Evolutionary conservation across 2,329 filamentous ascomycete species (phyloP).

Genomic region (Ascochyta viciae-villosae): DNA sequence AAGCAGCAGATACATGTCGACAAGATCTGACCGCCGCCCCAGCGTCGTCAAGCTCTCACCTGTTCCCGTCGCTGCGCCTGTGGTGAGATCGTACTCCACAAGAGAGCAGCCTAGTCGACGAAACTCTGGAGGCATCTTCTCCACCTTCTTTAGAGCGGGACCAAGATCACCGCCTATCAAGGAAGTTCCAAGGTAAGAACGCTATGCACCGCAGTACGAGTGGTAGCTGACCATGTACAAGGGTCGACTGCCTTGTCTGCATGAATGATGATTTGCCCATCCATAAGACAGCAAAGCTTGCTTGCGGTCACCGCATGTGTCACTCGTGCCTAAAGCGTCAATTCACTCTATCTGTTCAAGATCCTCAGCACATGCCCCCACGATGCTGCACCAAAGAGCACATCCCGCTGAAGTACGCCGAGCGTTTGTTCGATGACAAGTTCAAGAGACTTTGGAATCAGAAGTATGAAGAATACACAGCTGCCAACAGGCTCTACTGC

Average conservation of each 20-base stretch:
- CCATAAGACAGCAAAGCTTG: conserved; percentile 71
- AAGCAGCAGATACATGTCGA: conserved; percentile 34
- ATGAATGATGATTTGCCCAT: conserved; percentile 69
- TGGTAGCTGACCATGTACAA: conserved; percentile 44
- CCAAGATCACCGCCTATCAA: conserved; percentile 35
- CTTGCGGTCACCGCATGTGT: conserved; percentile 84
- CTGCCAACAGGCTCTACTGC: conserved; percentile 79
- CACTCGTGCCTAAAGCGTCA: conserved; percentile 74
- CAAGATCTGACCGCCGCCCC: conserved; percentile 39
- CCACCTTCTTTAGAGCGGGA: conserved; percentile 40
- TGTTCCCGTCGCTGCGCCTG: conserved; percentile 28
- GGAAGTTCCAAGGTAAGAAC: conserved; percentile 33
- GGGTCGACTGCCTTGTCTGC: conserved; percentile 76
- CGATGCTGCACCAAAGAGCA: conserved; percentile 76
- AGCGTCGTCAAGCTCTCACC: conserved; percentile 39
- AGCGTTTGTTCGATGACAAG: conserved; percentile 72
- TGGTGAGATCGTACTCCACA: conserved; percentile 35
- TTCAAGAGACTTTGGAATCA: conserved; percentile 84
- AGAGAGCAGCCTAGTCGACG: conserved; percentile 38
- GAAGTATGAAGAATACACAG: conserved; percentile 79
- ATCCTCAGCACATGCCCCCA: conserved; percentile 84
- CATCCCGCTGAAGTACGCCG: conserved; percentile 79
- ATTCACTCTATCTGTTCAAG: conserved; percentile 77
- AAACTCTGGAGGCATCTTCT: conserved; percentile 43
- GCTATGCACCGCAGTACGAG: neutral